A percentile compares a stretch with the other conserved stretches of the same genome.
These are phyloP conservation scores for Aciculosporium take DNA, from an alignment of 2,329 filamentous ascomycete genomes.

Conservation along the genomic window DNA sequence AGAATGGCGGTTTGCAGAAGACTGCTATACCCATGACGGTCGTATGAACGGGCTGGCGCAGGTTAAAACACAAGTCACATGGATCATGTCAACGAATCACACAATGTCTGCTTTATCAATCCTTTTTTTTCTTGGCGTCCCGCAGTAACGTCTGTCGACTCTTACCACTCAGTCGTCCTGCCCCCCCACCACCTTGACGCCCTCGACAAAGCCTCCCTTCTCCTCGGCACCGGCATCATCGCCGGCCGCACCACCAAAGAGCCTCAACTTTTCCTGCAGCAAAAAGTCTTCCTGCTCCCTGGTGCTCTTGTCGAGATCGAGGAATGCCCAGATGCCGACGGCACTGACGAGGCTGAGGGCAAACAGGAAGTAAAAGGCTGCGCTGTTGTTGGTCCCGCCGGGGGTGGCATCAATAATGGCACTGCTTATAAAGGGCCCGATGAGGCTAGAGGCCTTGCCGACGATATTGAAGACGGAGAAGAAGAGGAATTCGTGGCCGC, in stretches of 20 bases:
- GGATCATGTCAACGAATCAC: no score
- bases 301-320: constrained; percentile 47
- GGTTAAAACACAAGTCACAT: no score
- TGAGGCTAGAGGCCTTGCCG: constrained; percentile 53
- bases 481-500: constrained; percentile 56
- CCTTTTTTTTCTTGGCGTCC: no score
- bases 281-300: constrained; percentile 44
- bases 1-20: no score
- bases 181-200: background rate
- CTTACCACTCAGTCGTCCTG: no score
- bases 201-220: background rate
- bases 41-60: no score
- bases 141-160: no score
- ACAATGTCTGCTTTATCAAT: no score
- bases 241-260: background rate
- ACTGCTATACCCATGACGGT: no score
- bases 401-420: constrained; percentile 52
- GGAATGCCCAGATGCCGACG: constrained; percentile 34
- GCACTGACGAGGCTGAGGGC: constrained; percentile 42
- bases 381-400: constrained; percentile 38
- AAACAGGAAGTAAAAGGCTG: constrained; percentile 54
- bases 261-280: constrained; percentile 16
- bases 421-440: constrained; percentile 52
- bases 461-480: constrained; percentile 56
- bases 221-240: background rate